Evolutionary conservation across 225 moss, liverwort and hornwort genomes (phyloP), one percentile per base, ranked within the genome.

Genomic region (Neckera pumila): DNA sequence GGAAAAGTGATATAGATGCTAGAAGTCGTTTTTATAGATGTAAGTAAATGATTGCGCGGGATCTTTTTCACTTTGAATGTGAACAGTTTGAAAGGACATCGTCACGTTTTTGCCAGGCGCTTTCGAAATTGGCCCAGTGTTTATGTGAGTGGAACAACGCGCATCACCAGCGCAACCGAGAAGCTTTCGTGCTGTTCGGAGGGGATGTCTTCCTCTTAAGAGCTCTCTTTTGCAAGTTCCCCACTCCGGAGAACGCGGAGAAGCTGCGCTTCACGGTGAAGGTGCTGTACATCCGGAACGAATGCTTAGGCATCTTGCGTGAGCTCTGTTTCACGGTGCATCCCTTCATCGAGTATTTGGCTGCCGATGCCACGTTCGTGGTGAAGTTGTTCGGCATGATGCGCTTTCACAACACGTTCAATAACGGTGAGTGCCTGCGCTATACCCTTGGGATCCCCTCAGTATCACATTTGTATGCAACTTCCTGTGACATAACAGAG

Each of bases 321-420:
- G 94, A 96, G 79, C 91, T 96, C 18, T 94, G 92, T 71, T 90
- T 90, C 85, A 92, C 94, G 38, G 92, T 94, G 84, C 93, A 92
- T 56, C 87, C 90, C 61, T 94, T 94, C 79, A 90, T 93, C 40
- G 95, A 95, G 87, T 88, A 92, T 53, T 90, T 95, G 82, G 92
- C 96, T 42, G 90, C 89, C 38, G 91, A 95, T 89, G 88, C 88
- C 58, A 91, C 91, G 54, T 95, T 95, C 81, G 92, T 95, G 47
- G 82, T 91, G 76, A 95, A 94, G 88, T 86, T 92, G 31, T 95
- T 96, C 59, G 86, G 92, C 62, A 84, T 95, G 90, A 96, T 95
- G 94, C 92, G 89, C 79, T 92, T 89, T 86, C 79, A 91, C 47
- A 92, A 82, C 43, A 92, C 94, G 13, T 96, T 96, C 90, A 90